phyloP scores from a whole-genome alignment of 495 filamentous ascomycete species.

The Penicillium cinerascens region DNA sequence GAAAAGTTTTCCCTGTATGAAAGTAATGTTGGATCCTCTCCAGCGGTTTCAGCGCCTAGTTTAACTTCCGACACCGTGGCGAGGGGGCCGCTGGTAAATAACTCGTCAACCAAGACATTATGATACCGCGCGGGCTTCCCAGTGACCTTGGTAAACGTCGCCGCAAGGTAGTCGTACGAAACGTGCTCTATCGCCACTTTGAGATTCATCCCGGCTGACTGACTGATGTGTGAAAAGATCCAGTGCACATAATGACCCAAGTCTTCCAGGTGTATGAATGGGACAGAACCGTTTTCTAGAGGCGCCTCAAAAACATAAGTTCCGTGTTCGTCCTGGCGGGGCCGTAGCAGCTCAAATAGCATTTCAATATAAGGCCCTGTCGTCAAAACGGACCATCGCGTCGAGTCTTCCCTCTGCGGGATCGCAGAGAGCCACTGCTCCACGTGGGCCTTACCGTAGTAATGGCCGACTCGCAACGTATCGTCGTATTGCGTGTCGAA shows the following conservation, averaged over 20 bases:
- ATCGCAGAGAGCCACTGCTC: constrained; percentile 64
- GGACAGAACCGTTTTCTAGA: neutral
- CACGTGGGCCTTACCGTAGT: neutral
- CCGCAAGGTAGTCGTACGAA: neutral
- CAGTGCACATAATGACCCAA: neutral
- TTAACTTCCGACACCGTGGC: neutral
- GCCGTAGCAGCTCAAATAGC: constrained; percentile 1
- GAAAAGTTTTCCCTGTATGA: neutral
- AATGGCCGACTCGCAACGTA: neutral
- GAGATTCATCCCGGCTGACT: neutral
- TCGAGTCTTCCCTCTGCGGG: neutral
- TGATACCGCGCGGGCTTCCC: neutral
- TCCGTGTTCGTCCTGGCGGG: neutral
- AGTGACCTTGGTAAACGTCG: neutral
- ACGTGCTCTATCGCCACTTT: constrained; percentile 1
- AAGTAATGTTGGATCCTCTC: neutral
- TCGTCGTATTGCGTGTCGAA: neutral
- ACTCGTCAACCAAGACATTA: neutral
- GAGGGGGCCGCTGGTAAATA: neutral
- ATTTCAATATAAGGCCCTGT: constrained; percentile 1
- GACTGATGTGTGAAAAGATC: neutral
- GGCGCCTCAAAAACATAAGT: neutral
- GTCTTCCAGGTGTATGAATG: neutral
- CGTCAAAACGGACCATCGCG: neutral
- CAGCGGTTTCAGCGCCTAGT: neutral